Evolutionary conservation across 345 rosid species (phyloP).

Genomic region (Sisymbrium irio): DNA sequence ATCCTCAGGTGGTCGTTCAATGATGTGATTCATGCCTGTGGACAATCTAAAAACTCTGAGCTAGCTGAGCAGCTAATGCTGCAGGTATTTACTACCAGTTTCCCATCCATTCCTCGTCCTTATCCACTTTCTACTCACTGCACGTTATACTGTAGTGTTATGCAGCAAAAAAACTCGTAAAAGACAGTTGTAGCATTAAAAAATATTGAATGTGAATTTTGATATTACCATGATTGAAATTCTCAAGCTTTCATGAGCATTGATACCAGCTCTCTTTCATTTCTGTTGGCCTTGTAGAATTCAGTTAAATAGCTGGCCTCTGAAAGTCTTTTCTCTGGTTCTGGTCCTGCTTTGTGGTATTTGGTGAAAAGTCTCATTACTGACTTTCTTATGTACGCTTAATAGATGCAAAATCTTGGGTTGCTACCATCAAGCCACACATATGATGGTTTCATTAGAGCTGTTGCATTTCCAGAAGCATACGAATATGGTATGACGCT

Average conservation of each 20-base stretch:
- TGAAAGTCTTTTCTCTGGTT: neutral
- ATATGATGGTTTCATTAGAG: conserved; percentile 66
- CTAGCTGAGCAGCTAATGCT: conserved; percentile 69
- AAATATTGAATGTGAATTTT: neutral
- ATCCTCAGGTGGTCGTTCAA: conserved; percentile 55
- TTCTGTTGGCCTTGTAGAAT: neutral
- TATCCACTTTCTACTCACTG: neutral
- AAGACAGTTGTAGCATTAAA: neutral
- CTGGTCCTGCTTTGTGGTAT: neutral
- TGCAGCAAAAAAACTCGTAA: neutral
- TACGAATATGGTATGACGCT: conserved; percentile 51
- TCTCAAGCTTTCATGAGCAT: conserved; percentile 2
- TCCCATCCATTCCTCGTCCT: conserved; percentile 1
- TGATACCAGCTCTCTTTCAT: conserved; percentile 2
- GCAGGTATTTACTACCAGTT: conserved; percentile 48
- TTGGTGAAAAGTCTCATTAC: conserved; percentile 11
- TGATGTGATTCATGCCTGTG: conserved; percentile 66
- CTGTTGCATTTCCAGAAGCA: conserved; percentile 48
- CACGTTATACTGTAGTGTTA: neutral
- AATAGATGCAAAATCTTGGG: conserved; percentile 79
- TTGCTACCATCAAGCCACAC: conserved; percentile 58
- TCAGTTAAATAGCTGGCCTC: neutral
- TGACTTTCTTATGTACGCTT: conserved; percentile 22
- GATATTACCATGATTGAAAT: neutral
- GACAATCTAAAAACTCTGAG: conserved; percentile 44